Evolutionary conservation across 805 yeast species (phyloP), one percentile per base, ranked within the genome.

Genomic region (Starmerella scarabaei): DNA sequence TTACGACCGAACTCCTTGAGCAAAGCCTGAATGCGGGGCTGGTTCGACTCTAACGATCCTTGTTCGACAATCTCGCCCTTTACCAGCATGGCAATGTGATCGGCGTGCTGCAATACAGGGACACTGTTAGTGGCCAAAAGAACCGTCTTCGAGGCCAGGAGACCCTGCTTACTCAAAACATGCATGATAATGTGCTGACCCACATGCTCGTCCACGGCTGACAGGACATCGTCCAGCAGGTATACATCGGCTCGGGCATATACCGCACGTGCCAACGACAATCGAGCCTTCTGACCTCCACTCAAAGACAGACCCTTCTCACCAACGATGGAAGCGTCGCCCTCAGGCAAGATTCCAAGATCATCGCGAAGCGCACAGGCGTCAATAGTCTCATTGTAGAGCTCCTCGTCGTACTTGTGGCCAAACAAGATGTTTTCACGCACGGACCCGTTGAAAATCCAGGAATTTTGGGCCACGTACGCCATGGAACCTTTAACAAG

Each of bases 381-480:
- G 29, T 66, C 60, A 12, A 83, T 55, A 5, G 81, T 71, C 14
- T 60, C 58, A 5, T 68, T 53, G 54, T 82, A 82, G 45, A 63
- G 68, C 2, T 59, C 53, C 37, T 66, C 61, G 40, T 76, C 72
- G 42, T 55, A 74, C 15, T 69, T 69, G 16, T 55, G 45, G 14
- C 93, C 93, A 60, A 82, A 83, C 12, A 68, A 37, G 39, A 82
- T 80, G 53, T 82, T 82, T 15, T 79, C 84, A 52, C 71, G 70
- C 4, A 91, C 88, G 3, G 93, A 69, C 27, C 94, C 97, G 57
- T 91, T 91, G 80, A 85, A 80, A 48, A 91, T 85, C 98, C 98
- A 91, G 1, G 98, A 93, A 30, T 80, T 76, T 7, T 83, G 83
- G 39, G 94, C 77, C 31, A 80, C 94, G 58, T 86, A 88, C 0